phyloP scores from a whole-genome alignment of 371 early-diverging fungal genomes.

The Apophysomyces variabilis region DNA sequence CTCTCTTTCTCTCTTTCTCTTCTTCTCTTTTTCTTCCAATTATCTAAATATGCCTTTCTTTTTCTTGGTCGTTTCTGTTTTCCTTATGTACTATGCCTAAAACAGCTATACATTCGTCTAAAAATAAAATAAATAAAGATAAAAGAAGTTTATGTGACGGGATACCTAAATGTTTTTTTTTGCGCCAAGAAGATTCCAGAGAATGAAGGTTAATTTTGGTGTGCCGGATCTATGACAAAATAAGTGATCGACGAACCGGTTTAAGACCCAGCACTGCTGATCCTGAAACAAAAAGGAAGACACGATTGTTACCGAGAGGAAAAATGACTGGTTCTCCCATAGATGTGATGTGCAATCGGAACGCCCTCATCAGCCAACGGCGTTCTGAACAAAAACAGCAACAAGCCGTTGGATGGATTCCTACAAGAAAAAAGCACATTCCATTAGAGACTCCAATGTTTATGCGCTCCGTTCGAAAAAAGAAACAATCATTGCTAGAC shows the following conservation, averaged over 20 bases:
- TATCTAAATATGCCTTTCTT: background rate
- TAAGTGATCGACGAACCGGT: slow-evolving; percentile 8
- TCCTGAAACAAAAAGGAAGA: slow-evolving; percentile 1
- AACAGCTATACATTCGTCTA: background rate
- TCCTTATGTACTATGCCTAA: slow-evolving; percentile 10
- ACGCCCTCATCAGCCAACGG: too few relatives aligned
- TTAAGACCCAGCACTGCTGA: slow-evolving; percentile 7
- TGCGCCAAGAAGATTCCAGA: background rate
- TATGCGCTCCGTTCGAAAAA: too few relatives aligned
- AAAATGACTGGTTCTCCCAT: background rate
- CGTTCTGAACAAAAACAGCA: too few relatives aligned
- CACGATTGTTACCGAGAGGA: too few relatives aligned
- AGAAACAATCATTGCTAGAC: too few relatives aligned
- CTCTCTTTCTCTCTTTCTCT: background rate
- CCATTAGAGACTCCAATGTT: too few relatives aligned
- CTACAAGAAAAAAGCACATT: too few relatives aligned
- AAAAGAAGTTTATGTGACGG: background rate
- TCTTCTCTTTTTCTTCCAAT: background rate
- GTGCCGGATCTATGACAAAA: slow-evolving; percentile 2
- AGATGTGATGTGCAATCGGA: background rate
- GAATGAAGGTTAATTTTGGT: background rate
- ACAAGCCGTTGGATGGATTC: too few relatives aligned
- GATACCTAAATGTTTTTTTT: background rate
- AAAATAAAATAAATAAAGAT: slow-evolving; percentile 7
- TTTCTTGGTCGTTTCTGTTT: background rate